Evolutionary conservation across 352 stramenopile species (phyloP), one percentile per base, ranked within the genome.

Genomic region (Pythium monospermum): DNA sequence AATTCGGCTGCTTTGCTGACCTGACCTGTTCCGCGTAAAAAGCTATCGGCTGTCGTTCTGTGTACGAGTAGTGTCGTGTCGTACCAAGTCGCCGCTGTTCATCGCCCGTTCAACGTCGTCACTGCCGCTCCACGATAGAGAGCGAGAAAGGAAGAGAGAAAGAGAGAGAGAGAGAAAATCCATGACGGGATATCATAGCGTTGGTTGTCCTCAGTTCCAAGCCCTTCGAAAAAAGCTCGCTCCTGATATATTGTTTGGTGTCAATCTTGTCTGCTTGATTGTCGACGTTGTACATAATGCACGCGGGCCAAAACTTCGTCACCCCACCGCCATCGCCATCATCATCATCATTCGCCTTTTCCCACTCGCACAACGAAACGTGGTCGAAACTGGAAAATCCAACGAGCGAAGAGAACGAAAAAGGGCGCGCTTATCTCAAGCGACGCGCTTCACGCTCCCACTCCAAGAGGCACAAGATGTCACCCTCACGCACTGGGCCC

Each of bases 381-480:
- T n/a, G n/a, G n/a, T n/a, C n/a, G n/a, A n/a, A n/a, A n/a, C n/a
- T n/a, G n/a, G n/a, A n/a, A n/a, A n/a, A n/a, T n/a, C n/a, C n/a
- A n/a, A n/a, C n/a, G n/a, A n/a, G n/a, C n/a, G n/a, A n/a, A n/a
- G n/a, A n/a, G n/a, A n/a, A n/a, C n/a, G n/a, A 43, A 64, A 49
- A 60, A 49, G 53, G 33, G n/a, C n/a, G n/a, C 61, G 64, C 59
- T 93, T 99, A 99, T 87, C 97, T 86, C 61, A 99, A 83, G 64
- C 97, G 93, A 57, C 96, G 89, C 49, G 97, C 97, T 78, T 99
- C 97, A 76, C 97, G 93, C 85, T 99, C 97, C 96, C 96, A 99
- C 76, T 99, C 97, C 49, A 99, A 76, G 61, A 99, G 83, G 84
- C 91, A 99, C 44, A 99, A 73, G 70, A 99, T 99, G 80, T 99